These are phyloP conservation scores for Acorus gramineus DNA, from an alignment of 106 monocot species.

Conservation along the genomic window DNA sequence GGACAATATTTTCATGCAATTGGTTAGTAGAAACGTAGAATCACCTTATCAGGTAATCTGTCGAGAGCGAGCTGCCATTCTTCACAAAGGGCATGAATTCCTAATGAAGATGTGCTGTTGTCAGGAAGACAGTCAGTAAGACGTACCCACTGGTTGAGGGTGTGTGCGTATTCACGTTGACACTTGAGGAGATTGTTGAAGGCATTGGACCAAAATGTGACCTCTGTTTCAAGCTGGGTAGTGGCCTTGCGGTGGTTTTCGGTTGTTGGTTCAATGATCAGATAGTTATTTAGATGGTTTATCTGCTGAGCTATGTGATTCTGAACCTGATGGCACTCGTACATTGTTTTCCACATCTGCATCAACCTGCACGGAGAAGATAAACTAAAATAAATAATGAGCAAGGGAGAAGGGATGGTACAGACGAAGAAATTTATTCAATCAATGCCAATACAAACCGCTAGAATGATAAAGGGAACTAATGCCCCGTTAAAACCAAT, in stretches of 20 bases:
- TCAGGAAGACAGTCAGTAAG: slow-evolving; percentile 76
- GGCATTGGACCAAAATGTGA: slow-evolving; percentile 49
- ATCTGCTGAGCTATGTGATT: slow-evolving; percentile 71
- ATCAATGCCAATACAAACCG: no score
- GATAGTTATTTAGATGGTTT: slow-evolving; percentile 43
- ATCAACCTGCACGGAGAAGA: slow-evolving; percentile 28
- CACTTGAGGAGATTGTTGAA: slow-evolving; percentile 54
- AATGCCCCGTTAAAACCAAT: no score
- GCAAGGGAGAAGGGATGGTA: neutral
- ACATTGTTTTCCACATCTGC: slow-evolving; percentile 90
- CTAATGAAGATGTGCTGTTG: slow-evolving; percentile 17
- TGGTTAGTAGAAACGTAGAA: neutral
- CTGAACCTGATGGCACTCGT: slow-evolving; percentile 84
- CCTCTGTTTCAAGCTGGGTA: slow-evolving; percentile 68
- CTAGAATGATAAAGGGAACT: no score
- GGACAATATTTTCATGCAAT: no score
- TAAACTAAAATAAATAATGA: neutral
- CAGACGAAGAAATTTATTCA: neutral
- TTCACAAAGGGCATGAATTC: slow-evolving; percentile 54
- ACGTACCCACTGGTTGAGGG: slow-evolving; percentile 71
- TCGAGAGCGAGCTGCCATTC: slow-evolving; percentile 55
- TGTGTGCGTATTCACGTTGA: slow-evolving; percentile 52
- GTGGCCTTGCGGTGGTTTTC: slow-evolving; percentile 58
- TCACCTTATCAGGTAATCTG: slow-evolving; percentile 68
- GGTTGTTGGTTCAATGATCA: slow-evolving; percentile 53